These are phyloP conservation scores for Aquanectria penicillioides DNA, from an alignment of 2,329 filamentous ascomycete species.

Conservation along the genomic window DNA sequence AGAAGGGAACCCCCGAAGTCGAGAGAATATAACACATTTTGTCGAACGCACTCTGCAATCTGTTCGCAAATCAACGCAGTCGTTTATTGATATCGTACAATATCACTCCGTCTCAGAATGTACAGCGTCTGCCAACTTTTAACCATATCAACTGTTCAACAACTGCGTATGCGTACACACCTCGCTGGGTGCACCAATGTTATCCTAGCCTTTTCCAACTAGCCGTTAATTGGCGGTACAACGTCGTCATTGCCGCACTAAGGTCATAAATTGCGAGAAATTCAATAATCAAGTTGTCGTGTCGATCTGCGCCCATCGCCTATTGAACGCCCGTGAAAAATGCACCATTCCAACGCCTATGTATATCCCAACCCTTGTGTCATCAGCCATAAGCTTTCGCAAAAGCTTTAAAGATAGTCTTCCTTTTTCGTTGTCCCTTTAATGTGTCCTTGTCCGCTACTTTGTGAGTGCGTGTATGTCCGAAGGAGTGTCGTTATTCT, in stretches of 20 bases:
- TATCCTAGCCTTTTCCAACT: neutral
- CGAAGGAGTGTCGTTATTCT: no score
- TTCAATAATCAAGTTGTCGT: neutral
- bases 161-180: neutral
- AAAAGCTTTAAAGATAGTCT: neutral
- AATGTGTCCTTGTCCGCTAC: neutral
- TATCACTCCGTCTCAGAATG: neutral
- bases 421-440: neutral
- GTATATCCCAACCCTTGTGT: constrained; percentile 2
- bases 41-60: neutral
- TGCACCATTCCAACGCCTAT: constrained; percentile 12
- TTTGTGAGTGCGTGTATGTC: neutral
- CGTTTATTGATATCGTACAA: neutral
- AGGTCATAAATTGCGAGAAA: neutral
- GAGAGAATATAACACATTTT: neutral
- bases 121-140: neutral
- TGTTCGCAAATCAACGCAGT: no score
- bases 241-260: neutral
- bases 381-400: neutral
- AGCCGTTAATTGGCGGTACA: neutral
- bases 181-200: neutral
- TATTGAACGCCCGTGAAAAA: neutral
- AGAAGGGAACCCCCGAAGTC: neutral
- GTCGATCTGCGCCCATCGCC: neutral
- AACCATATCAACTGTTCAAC: neutral